Evolutionary conservation across 352 stramenopile species (phyloP).

Genomic region (Globisporangium canariense): DNA sequence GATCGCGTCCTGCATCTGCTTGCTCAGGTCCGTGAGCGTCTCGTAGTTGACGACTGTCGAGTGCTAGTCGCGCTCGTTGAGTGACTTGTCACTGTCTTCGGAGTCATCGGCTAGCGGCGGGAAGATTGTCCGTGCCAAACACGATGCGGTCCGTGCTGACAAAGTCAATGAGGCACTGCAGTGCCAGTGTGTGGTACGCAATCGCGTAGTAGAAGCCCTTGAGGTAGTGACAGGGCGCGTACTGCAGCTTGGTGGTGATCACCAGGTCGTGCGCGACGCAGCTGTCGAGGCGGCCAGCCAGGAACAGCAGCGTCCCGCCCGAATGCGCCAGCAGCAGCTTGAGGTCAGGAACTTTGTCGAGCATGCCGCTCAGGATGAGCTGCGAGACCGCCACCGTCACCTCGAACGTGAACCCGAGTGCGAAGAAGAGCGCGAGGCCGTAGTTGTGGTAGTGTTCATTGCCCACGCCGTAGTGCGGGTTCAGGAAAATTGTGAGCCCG

Average conservation of each 20-base stretch:
- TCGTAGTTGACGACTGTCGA: conserved; percentile 50
- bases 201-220: conserved; percentile 62
- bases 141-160: conserved; percentile 50
- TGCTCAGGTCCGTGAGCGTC: conserved; percentile 38
- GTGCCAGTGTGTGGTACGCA: conserved; percentile 45
- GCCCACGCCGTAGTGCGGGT: conserved; percentile 66
- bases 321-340: conserved; percentile 56
- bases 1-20: conserved; percentile 32
- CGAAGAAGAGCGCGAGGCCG: conserved; percentile 55
- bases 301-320: conserved; percentile 59
- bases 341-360: conserved; percentile 47
- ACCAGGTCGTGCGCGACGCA: conserved; percentile 56
- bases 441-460: conserved; percentile 57
- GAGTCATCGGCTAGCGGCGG: conserved; percentile 23
- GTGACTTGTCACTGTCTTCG: conserved; percentile 12
- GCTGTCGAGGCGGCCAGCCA: conserved; percentile 53
- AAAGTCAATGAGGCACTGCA: conserved; percentile 57
- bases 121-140: conserved; percentile 70
- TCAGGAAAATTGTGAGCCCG: conserved; percentile 52
- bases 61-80: conserved; percentile 30
- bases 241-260: conserved; percentile 32
- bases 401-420: conserved; percentile 68
- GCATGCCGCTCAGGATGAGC: conserved; percentile 49
- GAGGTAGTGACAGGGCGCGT: conserved; percentile 48
- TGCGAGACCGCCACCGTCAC: conserved; percentile 57